Evolutionary conservation across 2,329 filamentous ascomycete species (phyloP).

Genomic region (Xylaria polymorpha): DNA sequence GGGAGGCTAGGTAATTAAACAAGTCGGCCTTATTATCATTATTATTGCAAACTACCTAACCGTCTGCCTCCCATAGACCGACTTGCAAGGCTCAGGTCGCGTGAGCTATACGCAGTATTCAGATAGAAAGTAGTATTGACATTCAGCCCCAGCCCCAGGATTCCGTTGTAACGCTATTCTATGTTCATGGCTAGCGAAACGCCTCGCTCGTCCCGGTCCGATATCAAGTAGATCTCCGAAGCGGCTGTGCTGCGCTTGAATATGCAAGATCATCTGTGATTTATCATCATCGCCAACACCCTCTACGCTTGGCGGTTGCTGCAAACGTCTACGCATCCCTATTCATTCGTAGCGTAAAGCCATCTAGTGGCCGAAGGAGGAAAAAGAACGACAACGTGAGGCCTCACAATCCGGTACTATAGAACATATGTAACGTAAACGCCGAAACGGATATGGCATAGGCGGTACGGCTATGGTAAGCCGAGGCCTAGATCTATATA

Average conservation of each 20-base stretch:
- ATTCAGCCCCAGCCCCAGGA: constrained; percentile 7
- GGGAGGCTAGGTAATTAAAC: constrained; percentile 32
- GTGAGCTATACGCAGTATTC: background rate
- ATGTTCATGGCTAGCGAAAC: background rate
- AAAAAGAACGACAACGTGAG: background rate
- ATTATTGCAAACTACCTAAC: constrained; percentile 15
- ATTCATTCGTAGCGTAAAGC: background rate
- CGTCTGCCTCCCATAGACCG: background rate
- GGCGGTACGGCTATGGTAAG: constrained; percentile 8
- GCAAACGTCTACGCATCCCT: background rate
- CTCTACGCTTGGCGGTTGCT: background rate
- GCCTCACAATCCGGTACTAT: background rate
- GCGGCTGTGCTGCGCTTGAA: constrained; percentile 25
- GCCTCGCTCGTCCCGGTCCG: constrained; percentile 8
- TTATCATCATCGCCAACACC: constrained; percentile 1
- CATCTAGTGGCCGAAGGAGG: background rate
- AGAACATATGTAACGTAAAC: background rate
- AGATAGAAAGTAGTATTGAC: constrained; percentile 13
- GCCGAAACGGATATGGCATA: constrained; percentile 19
- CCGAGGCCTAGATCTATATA: constrained; percentile 1
- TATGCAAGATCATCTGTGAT: constrained; percentile 25
- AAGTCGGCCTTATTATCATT: constrained; percentile 28
- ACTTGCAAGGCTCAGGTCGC: background rate
- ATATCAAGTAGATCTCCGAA: constrained; percentile 25
- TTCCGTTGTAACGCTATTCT: constrained; percentile 9